A percentile compares a stretch with the other conserved stretches of the same genome.
These are phyloP conservation scores for Epichloe uncinata DNA, from an alignment of 2,329 filamentous ascomycete species.

Conservation along the genomic window DNA sequence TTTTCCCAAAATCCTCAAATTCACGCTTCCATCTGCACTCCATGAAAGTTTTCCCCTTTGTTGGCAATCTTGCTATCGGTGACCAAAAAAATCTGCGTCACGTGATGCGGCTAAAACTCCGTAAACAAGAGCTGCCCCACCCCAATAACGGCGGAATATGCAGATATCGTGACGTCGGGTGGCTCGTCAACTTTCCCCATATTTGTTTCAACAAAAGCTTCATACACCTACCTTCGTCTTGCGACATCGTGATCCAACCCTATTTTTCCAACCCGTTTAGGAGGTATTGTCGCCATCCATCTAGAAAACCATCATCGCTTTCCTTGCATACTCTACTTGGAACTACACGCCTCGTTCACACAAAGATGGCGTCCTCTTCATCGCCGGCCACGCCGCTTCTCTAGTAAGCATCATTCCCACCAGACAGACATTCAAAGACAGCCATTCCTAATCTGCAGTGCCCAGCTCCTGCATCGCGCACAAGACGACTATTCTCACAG, in stretches of 20 bases:
- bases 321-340: not conserved
- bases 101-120: not conserved
- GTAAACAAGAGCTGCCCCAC: too few relatives aligned
- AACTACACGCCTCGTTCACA: not conserved
- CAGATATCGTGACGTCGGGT: slow-evolving; percentile 1
- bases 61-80: not conserved
- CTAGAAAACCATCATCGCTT: not conserved
- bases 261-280: not conserved
- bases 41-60: not conserved
- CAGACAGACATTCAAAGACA: not conserved
- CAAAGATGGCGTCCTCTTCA: slow-evolving; percentile 58
- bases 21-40: not conserved
- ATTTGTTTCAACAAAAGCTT: too few relatives aligned
- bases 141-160: not conserved
- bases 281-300: not conserved
- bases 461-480: slow-evolving; percentile 76
- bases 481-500: slow-evolving; percentile 81
- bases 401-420: slow-evolving; percentile 38
- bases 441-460: not conserved
- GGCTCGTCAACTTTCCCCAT: not conserved
- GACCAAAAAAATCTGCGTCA: not conserved
- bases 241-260: not conserved
- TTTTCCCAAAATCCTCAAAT: not conserved
- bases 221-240: not conserved
- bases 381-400: slow-evolving; percentile 54